Base-by-base conservation (phyloP, 257 asterid genomes). In the Lycium ferocissimum region DNA sequence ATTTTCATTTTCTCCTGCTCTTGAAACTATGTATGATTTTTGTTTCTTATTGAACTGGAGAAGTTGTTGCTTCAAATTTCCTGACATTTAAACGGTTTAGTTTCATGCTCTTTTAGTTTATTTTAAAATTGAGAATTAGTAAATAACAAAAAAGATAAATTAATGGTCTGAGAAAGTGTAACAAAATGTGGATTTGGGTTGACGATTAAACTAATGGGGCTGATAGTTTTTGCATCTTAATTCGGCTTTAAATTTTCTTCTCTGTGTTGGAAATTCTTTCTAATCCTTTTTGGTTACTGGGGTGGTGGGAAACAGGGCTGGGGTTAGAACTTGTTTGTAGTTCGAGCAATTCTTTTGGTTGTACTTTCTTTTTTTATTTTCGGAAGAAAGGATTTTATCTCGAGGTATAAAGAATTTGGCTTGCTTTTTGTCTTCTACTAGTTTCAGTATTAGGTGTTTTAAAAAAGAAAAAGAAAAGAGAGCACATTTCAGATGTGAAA, bases 1-100 rank as follows among this genome's bases (percentile, higher is more conserved):
- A 51, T 53, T 76, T 76, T 51, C n/a, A 51, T 45, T 76, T 26
- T 76, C 63, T 76, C 82, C 45, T 75, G 37, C 61, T 76, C 45
- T 13, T 49, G 81, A 47, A 47, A 11, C 33, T 22, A 45, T 35
- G 33, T 67, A 4, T 62, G 54, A 9, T 15, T 70, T 56, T 57
- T 54, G 65, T 47, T 11, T 79, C 56, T 80, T 51, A 62, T 58
- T 58, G 67, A 72, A 62, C 26, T 81, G 47, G 78, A 75, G 11
- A 17, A 54, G 17, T 26, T 79, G 61, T 70, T 76, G 70, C 6
- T 6, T 40, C 14, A 8, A 37, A 10, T 67, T 22, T 54, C 18
- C 33, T 26, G n/a, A 51, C 8, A 75, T 12, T 43, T 58, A 18
- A 58, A 15, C 63, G 26, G n/a, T 47, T 47, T 73, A 20, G 35